phyloP scores from a whole-genome alignment of 225 moss, liverwort and hornwort genomes.

The Physcomitrium patens region DNA sequence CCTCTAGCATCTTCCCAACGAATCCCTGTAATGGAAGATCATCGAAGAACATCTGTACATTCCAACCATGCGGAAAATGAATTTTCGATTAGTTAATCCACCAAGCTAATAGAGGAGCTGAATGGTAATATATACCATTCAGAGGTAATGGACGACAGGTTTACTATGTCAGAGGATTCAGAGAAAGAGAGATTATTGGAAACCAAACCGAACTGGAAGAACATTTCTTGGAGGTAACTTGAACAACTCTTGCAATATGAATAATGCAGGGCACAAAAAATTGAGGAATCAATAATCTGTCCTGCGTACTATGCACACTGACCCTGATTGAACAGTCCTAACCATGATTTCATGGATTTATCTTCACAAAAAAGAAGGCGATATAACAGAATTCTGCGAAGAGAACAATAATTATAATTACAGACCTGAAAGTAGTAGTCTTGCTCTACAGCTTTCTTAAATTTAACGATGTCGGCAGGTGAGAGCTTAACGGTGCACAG shows the following conservation, averaged over 20 bases:
- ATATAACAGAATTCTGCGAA: neutral
- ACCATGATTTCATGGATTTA: neutral
- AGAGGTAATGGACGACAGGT: too few species aligned
- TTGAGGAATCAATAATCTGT: too few species aligned
- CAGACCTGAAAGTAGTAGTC: constrained; percentile 94
- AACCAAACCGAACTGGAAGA: neutral
- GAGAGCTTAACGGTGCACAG: constrained; percentile 65
- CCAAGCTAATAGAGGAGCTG: neutral
- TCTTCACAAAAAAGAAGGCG: neutral
- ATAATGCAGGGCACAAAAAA: too few species aligned
- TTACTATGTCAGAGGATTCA: too few species aligned
- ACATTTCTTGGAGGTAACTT: too few species aligned
- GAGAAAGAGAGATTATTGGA: neutral
- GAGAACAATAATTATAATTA: neutral
- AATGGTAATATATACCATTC: neutral
- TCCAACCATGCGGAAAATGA: constrained; percentile 20
- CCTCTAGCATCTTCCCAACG: constrained; percentile 70
- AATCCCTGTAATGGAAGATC: constrained; percentile 96
- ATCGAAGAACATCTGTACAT: constrained; percentile 92
- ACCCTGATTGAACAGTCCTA: neutral
- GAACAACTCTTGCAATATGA: too few species aligned
- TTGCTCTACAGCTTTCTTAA: constrained; percentile 84
- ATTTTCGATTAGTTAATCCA: neutral
- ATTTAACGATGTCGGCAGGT: constrained; percentile 56
- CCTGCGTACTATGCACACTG: too few species aligned